Base-by-base conservation (phyloP, 116 monocot genomes). In the Iris pallida region DNA sequence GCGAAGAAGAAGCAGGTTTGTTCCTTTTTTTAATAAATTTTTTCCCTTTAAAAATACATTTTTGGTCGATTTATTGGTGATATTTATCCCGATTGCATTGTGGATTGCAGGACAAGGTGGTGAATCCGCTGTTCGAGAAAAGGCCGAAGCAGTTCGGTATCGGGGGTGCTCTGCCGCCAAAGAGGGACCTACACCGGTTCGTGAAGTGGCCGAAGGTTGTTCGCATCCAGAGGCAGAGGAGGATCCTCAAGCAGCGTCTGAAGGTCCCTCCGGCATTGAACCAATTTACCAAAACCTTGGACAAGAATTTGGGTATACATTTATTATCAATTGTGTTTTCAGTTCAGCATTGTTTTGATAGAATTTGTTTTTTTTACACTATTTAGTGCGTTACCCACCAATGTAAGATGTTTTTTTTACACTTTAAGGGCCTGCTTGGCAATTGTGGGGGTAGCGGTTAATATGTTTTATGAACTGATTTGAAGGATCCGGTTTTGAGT, bases 141-240 rank as follows among this genome's bases (percentile, higher is more conserved):
- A 71, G 90, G 65, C 90, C 94, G 55, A 94, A 90, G 84, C 90
- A 90, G 76, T 94, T 94, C 51, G 94, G 94, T 2, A 90, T 94
- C 19, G 94, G 90, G 18, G 94, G 94, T 4, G 94, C 94, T 1
- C 61, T 94, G 59, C 90, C 94, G 30, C 94, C 94, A 6, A 94
- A 94, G 85, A 94, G 73, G 74, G 94, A 90, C 55, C 79, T 94
- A 14, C 84, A 86, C 74, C 53, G 94, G 46, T 94, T 94, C 64
- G 90, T 94, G 63, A 90, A 85, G 61, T 94, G 94, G 94, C 94
- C 94, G 9, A 90, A 90, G 79, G 88, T 94, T 8, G 94, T 94
- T 2, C 52, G 94, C 16, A 88, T 94, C 69, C 90, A 94, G 74
- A 73, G 94, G 68, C 94, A 94, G 81, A 75, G 80, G 69, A 87